Conservation (phyloP, 345 rosid genomes). For the Rhodomyrtus tomentosa region DNA sequence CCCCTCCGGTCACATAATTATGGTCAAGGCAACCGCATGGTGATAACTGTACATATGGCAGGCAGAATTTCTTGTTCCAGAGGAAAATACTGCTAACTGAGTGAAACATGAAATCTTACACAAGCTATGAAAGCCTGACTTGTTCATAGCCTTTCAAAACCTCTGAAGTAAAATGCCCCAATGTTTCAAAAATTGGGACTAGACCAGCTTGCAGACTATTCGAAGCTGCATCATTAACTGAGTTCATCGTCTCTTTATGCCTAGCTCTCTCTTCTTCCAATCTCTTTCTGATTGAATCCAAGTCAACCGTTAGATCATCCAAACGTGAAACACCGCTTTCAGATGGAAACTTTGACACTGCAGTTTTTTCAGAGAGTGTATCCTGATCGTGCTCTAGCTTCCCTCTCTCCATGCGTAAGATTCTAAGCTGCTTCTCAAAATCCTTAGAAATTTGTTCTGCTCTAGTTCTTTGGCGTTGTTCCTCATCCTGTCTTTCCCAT, state of each 20-base stretch:
- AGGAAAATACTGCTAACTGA: neutral
- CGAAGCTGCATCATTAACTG: constrained; percentile 71
- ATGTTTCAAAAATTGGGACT: constrained; percentile 74
- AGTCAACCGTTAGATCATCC: constrained; percentile 80
- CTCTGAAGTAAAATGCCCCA: constrained; percentile 71
- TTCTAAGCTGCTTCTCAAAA: constrained; percentile 59
- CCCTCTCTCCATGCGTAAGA: constrained; percentile 45
- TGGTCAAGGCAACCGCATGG: neutral
- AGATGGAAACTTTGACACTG: constrained; percentile 39
- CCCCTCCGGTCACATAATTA: neutral
- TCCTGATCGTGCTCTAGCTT: constrained; percentile 50
- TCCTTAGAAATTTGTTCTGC: constrained; percentile 76
- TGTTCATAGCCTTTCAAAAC: constrained; percentile 67
- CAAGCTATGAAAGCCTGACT: constrained; percentile 16
- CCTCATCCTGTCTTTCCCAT: constrained; percentile 90
- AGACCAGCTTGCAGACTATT: constrained; percentile 72
- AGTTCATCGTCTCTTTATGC: constrained; percentile 60
- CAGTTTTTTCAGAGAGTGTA: constrained; percentile 44
- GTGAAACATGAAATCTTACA: neutral
- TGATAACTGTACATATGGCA: neutral
- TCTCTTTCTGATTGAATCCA: constrained; percentile 77
- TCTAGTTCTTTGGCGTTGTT: constrained; percentile 60
- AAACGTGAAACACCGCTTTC: constrained; percentile 60
- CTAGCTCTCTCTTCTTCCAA: constrained; percentile 61
- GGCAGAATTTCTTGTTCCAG: neutral